phyloP scores from a whole-genome alignment of 2,329 filamentous ascomycete genomes.

The Phaeophleospora eucalypticola region DNA sequence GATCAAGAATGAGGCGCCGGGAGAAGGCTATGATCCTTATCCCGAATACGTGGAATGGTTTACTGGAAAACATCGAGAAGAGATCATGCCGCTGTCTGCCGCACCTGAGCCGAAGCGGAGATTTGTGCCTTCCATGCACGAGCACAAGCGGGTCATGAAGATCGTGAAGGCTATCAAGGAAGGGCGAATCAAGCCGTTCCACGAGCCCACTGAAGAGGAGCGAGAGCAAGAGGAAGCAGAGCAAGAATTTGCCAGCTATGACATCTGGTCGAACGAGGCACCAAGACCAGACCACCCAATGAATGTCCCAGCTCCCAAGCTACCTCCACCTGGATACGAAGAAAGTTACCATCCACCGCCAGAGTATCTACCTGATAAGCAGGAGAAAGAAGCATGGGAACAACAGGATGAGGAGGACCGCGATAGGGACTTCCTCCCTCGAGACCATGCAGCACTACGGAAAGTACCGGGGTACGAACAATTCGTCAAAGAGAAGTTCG shows the following conservation, averaged over 20 bases:
- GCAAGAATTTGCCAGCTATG: constrained; percentile 69
- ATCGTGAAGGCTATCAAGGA: constrained; percentile 93
- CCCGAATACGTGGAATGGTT: constrained; percentile 93
- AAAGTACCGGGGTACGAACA: constrained; percentile 87
- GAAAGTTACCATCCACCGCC: constrained; percentile 94
- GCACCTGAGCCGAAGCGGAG: constrained; percentile 94
- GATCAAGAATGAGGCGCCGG: constrained; percentile 81
- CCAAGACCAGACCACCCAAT: constrained; percentile 79
- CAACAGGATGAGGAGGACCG: constrained; percentile 83
- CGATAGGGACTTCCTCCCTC: constrained; percentile 82
- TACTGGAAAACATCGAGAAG: constrained; percentile 72
- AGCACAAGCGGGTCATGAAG: constrained; percentile 94
- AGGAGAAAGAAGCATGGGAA: constrained; percentile 82
- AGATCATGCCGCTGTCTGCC: constrained; percentile 90
- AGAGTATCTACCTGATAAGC: constrained; percentile 84
- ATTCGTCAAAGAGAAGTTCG: constrained; percentile 93
- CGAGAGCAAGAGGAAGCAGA: constrained; percentile 59
- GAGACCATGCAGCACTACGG: constrained; percentile 75
- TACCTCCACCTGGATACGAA: constrained; percentile 88
- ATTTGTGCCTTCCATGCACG: constrained; percentile 94
- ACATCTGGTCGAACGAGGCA: constrained; percentile 92
- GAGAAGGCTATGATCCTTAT: constrained; percentile 89
- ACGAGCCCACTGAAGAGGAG: constrained; percentile 63
- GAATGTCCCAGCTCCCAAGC: constrained; percentile 91
- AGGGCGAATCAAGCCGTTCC: constrained; percentile 88